Evolutionary conservation across 192 early-diverging fungal genomes (phyloP).

Genomic region (Backusella mclennaniae): DNA sequence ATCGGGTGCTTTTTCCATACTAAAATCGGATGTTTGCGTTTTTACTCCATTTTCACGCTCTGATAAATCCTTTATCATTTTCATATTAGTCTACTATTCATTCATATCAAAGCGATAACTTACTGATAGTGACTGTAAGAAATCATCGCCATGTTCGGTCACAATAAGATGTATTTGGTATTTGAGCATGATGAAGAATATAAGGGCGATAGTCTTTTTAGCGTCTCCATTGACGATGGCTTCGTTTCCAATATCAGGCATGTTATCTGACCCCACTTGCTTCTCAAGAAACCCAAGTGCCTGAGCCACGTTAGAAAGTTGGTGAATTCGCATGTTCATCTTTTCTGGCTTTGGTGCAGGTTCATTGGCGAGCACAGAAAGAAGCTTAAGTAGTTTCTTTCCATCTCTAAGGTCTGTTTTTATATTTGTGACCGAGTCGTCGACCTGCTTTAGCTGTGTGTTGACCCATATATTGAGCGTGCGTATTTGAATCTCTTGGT

Average conservation of each 20-base stretch:
- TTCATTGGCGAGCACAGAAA: slow-evolving; percentile 72
- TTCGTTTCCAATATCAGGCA: slow-evolving; percentile 76
- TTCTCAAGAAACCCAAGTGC: slow-evolving; percentile 64
- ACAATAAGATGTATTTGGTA: slow-evolving; percentile 52
- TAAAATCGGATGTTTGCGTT: neutral
- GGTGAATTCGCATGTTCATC: slow-evolving; percentile 76
- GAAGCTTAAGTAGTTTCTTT: slow-evolving; percentile 68
- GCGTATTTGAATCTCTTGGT: slow-evolving; percentile 48
- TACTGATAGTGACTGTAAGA: slow-evolving; percentile 36
- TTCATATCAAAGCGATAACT: neutral
- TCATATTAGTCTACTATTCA: neutral
- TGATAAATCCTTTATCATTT: neutral
- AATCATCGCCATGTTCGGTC: slow-evolving; percentile 34
- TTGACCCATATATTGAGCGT: slow-evolving; percentile 64
- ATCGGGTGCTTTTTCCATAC: neutral
- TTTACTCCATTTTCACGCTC: slow-evolving; percentile 11
- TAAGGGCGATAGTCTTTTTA: slow-evolving; percentile 60
- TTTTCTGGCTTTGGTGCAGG: slow-evolving; percentile 67
- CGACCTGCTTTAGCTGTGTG: slow-evolving; percentile 43
- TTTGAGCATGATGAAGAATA: slow-evolving; percentile 56
- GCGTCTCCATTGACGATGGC: slow-evolving; percentile 77
- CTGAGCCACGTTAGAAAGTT: slow-evolving; percentile 74
- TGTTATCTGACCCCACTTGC: slow-evolving; percentile 51
- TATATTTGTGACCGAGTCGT: slow-evolving; percentile 48
- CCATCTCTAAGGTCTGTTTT: slow-evolving; percentile 65